Base-by-base conservation (phyloP, 768 basidiomycete genomes). In the Bullera alba region DNA sequence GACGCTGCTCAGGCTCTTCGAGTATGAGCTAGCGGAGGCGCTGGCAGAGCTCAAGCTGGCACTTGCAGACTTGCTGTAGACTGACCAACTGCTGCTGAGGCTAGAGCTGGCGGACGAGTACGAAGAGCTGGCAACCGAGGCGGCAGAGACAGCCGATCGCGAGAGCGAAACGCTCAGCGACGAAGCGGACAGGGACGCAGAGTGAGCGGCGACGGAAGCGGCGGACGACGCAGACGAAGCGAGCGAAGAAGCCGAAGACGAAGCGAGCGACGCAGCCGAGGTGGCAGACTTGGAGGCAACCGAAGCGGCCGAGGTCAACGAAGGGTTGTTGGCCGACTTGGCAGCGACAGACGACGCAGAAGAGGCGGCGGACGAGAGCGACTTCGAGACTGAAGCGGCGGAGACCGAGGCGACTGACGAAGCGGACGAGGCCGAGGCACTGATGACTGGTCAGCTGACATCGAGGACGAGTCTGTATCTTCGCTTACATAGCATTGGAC, bases 251-350 rank as follows among this genome's bases (percentile, higher is more conserved):
- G 72, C 72, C 10, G 71, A 73, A 10, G 57, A 57, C 7, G 64
- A 61, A 19, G 60, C 58, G 67, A 61, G 65, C 2, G 58, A 54
- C 41, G 67, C 69, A 21, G 67, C 64, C 8, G 55, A 55, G 43
- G 65, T 61, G 32, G 63, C 63, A 2, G 71, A 70, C 45, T 67
- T 71, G 62, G 54, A 59, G 23, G 71, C 69, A 37, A 61, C 60
- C 38, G 67, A 71, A 27, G 63, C 66, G 16, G 69, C 64, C 32
- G 51, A 60, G 49, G 50, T 53, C 29, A 53, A 26, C 10, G 67
- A 62, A 37, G 61, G 57, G 44, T 57, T 57, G 50, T 57, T 58
- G 48, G 51, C 64, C 22, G 60, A 61, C 46, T 68, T 69, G 47
- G 71, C 58, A 10, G 72, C 73, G 38, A 59, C 54, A 5, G 51